Conservation (phyloP, 345 rosid genomes). For the Eucalyptus curtisii region DNA sequence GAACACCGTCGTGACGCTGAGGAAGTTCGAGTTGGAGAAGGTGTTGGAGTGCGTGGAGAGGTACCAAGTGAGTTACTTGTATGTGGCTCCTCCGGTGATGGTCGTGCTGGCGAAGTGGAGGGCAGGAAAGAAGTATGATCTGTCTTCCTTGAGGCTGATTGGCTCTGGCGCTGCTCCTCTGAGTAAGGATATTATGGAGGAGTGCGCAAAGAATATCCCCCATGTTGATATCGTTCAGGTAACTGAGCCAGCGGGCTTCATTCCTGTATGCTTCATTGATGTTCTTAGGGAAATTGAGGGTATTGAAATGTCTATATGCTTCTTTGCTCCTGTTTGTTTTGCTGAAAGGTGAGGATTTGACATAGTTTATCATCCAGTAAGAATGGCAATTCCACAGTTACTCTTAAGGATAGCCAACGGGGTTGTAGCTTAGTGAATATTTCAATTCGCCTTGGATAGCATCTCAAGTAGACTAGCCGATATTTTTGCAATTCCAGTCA, state of each 20-base stretch:
- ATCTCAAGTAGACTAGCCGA: background rate
- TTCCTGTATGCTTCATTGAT: background rate
- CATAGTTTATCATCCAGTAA: background rate
- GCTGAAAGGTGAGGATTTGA: background rate
- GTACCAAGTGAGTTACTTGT: conserved; percentile 15
- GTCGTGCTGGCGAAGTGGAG: conserved; percentile 15
- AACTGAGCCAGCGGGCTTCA: background rate
- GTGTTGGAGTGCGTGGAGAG: conserved; percentile 19
- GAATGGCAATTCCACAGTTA: background rate
- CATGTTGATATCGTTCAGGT: conserved; percentile 15
- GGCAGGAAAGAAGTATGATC: conserved; percentile 11
- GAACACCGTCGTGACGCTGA: conserved; percentile 20
- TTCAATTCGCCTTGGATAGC: background rate
- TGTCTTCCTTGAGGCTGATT: conserved; percentile 18
- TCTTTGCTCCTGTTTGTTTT: background rate
- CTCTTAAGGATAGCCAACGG: background rate
- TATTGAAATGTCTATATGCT: background rate
- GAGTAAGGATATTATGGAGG: conserved; percentile 25
- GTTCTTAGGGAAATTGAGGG: background rate
- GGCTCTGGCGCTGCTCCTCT: conserved; percentile 37
- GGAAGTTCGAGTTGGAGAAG: conserved; percentile 24
- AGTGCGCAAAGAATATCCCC: conserved; percentile 11
- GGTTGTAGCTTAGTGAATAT: background rate
- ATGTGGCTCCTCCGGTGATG: conserved; percentile 30
- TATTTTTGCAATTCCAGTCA: background rate